phyloP scores from a whole-genome alignment of 306 rosid species.

The Mimosa bimucronata region DNA sequence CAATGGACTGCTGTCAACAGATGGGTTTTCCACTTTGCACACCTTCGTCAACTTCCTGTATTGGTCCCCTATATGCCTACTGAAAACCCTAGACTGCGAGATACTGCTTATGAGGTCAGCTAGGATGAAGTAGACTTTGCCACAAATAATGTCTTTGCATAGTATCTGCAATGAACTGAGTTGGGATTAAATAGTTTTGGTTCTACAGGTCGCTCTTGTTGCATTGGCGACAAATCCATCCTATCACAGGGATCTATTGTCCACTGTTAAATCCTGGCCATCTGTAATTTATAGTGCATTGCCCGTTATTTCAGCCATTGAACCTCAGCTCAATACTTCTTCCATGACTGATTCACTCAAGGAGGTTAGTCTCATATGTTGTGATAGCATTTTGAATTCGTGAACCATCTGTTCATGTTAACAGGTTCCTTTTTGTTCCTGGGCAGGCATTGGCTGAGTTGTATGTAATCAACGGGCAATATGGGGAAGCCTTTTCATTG shows the following conservation, averaged over 20 bases:
- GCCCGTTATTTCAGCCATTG: slow-evolving; percentile 92
- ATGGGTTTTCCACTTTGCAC: slow-evolving; percentile 99
- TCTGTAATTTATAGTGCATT: slow-evolving; percentile 71
- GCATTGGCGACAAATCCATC: slow-evolving; percentile 88
- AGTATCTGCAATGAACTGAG: slow-evolving; percentile 20
- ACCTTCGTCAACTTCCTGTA: slow-evolving; percentile 95
- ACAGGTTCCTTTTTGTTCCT: slow-evolving; percentile 26
- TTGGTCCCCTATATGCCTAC: slow-evolving; percentile 91
- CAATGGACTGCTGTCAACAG: slow-evolving; percentile 50
- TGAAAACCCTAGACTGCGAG: slow-evolving; percentile 81
- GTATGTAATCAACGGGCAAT: slow-evolving; percentile 83
- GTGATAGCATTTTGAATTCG: slow-evolving; percentile 24
- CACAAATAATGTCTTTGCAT: background rate
- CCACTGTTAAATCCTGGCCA: slow-evolving; percentile 88
- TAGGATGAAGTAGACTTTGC: slow-evolving; percentile 35
- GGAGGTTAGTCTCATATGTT: slow-evolving; percentile 63
- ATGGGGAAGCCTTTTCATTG: slow-evolving; percentile 81
- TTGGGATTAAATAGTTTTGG: slow-evolving; percentile 29
- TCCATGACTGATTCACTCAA: slow-evolving; percentile 84
- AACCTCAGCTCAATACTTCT: slow-evolving; percentile 88
- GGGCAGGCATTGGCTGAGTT: slow-evolving; percentile 89
- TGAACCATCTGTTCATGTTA: slow-evolving; percentile 24
- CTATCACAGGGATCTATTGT: slow-evolving; percentile 79
- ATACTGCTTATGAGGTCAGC: slow-evolving; percentile 95
- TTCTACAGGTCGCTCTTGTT: slow-evolving; percentile 90